Conservation (phyloP, 1,284 basidiomycete genomes). For the Pseudozyma sp. region DNA sequence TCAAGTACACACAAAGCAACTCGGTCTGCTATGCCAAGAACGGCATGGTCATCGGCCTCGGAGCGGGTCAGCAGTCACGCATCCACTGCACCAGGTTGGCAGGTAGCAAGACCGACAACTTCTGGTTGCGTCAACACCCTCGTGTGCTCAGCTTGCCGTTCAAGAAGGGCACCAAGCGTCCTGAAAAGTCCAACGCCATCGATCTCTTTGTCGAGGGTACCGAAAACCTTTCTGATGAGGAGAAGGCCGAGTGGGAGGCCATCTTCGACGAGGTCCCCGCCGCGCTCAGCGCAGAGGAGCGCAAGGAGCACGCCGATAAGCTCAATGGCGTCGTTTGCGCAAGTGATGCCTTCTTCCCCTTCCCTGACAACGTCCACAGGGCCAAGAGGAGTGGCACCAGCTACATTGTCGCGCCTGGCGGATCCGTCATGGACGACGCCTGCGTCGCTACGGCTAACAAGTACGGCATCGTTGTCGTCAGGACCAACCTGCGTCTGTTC, state of each 20-base stretch:
- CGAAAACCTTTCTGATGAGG: conserved; percentile 69
- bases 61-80: conserved; percentile 97
- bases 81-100: conserved; percentile 99
- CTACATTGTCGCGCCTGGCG: conserved; percentile 93
- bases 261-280: conserved; percentile 82
- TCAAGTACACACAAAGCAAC: conserved; percentile 99
- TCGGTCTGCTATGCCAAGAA: conserved; percentile 95
- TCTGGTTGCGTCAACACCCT: conserved; percentile 98
- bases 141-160: conserved; percentile 90
- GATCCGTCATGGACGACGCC: conserved; percentile 91
- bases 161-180: conserved; percentile 96
- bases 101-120: conserved; percentile 96
- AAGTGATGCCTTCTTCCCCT: conserved; percentile 99
- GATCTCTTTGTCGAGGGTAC: conserved; percentile 93
- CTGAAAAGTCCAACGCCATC: conserved; percentile 97
- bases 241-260: conserved; percentile 90
- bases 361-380: conserved; percentile 97
- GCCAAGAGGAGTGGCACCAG: conserved; percentile 89
- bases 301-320: conserved; percentile 66
- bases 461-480: conserved; percentile 66
- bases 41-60: conserved; percentile 93
- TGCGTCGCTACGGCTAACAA: conserved; percentile 65
- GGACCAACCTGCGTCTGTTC: conserved; percentile 67
- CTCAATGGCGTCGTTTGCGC: conserved; percentile 84
- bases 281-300: conserved; percentile 79